phyloP scores from a whole-genome alignment of 2,329 filamentous ascomycete species.

The Seiridium cupressi region DNA sequence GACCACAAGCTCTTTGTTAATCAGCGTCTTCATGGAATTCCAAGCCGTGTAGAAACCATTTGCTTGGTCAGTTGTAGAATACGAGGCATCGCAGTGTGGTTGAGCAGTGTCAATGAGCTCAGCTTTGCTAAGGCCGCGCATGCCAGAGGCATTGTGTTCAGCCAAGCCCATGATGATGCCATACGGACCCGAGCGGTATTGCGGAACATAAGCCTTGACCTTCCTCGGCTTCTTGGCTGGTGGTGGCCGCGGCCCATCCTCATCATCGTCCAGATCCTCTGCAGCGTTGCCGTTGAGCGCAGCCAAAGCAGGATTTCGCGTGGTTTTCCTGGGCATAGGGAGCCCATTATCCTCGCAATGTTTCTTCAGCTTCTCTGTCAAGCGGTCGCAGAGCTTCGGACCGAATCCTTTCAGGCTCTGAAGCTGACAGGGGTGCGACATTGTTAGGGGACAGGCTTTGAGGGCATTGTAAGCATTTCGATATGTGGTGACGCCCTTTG shows the following conservation, averaged over 20 bases:
- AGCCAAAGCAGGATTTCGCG: constrained; percentile 24
- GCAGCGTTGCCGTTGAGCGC: constrained; percentile 30
- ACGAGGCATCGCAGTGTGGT: constrained; percentile 70
- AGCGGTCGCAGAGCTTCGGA: constrained; percentile 65
- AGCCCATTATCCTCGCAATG: constrained; percentile 67
- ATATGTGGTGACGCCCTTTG: constrained; percentile 70
- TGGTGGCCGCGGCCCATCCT: constrained; percentile 27
- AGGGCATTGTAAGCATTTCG: constrained; percentile 75
- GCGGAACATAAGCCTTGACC: constrained; percentile 68
- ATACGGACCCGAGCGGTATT: constrained; percentile 71
- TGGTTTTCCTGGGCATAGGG: constrained; percentile 60
- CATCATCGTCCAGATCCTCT: constrained; percentile 27
- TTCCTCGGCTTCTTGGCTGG: constrained; percentile 57
- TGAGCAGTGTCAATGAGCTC: constrained; percentile 70
- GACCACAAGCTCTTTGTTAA: constrained; percentile 71
- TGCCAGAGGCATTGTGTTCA: constrained; percentile 47
- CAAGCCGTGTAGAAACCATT: constrained; percentile 76
- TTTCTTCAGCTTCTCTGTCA: constrained; percentile 59
- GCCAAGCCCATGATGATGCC: constrained; percentile 68
- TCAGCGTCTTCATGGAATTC: constrained; percentile 77
- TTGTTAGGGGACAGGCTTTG: constrained; percentile 68
- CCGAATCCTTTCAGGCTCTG: constrained; percentile 74
- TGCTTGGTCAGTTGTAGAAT: constrained; percentile 64
- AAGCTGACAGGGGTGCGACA: constrained; percentile 71
- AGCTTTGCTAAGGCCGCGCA: constrained; percentile 59